Percentiles rank a stretch among this genome's conserved stretches.
Conservation (phyloP, 1,284 basidiomycete genomes). For the Ceratorhiza oryzae-sativae region DNA sequence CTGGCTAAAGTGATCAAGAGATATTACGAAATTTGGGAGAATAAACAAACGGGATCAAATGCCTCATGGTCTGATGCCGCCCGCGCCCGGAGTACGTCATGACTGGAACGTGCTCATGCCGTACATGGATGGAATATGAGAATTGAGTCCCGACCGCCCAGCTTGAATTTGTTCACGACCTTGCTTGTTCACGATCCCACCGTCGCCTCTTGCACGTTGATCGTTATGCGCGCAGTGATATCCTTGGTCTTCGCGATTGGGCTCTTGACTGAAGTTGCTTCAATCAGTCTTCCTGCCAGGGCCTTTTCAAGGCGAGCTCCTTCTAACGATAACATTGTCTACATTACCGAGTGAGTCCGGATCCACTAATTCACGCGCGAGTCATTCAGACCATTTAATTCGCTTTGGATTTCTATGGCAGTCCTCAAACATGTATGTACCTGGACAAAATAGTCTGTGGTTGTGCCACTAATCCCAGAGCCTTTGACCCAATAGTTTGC, state of each 20-base stretch:
- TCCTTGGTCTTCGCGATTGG: not conserved
- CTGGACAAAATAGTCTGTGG: not conserved
- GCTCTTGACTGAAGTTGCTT: not conserved
- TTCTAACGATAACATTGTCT: conserved; percentile 34
- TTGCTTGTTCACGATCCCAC: too few relatives aligned
- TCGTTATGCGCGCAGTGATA: not conserved
- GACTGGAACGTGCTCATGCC: not conserved
- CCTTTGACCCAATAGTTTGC: not conserved
- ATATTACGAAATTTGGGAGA: too few relatives aligned
- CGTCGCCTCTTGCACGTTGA: too few relatives aligned
- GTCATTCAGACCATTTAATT: not conserved
- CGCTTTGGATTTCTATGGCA: not conserved
- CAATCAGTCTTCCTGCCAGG: not conserved
- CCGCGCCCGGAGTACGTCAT: conserved; percentile 13
- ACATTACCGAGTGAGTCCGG: conserved; percentile 28
- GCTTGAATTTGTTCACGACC: not conserved
- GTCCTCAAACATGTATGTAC: conserved; percentile 28
- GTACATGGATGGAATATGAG: not conserved
- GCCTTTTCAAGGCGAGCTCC: not conserved
- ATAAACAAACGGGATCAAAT: conserved; percentile 2
- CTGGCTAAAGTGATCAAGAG: too few relatives aligned
- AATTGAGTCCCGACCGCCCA: not conserved
- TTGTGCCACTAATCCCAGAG: not conserved
- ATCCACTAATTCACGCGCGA: not conserved
- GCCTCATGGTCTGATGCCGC: not conserved